phyloP scores from a whole-genome alignment of 2,329 filamentous ascomycete genomes.

The Diaporthe vaccinii region DNA sequence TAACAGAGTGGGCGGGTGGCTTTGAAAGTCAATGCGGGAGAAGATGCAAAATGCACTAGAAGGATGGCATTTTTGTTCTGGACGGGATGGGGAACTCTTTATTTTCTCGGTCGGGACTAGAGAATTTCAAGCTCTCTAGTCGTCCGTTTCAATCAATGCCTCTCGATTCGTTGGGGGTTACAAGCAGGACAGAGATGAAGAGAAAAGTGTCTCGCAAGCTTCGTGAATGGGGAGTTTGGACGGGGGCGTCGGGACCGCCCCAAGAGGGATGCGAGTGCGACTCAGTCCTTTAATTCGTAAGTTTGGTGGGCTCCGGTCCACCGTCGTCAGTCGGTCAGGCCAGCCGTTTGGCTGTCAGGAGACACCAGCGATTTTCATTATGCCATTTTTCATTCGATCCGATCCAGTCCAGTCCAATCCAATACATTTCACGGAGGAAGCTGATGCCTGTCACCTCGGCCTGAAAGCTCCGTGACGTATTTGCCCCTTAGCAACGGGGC shows the following conservation, averaged over 20 bases:
- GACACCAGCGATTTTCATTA: background rate
- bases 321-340: conserved; percentile 8
- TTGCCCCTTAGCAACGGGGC: background rate
- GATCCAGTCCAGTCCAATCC: background rate
- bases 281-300: conserved; percentile 24
- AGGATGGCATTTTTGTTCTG: conserved; percentile 8
- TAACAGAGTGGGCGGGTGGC: conserved; percentile 5
- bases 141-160: conserved; percentile 17
- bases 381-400: background rate
- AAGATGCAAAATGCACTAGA: conserved; percentile 8
- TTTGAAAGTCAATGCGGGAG: conserved; percentile 10
- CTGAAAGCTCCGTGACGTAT: conserved; percentile 21
- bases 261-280: conserved; percentile 14
- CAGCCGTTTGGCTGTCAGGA: background rate
- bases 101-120: background rate
- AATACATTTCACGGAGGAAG: background rate
- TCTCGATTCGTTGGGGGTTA: background rate
- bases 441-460: conserved; percentile 4
- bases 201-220: background rate
- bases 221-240: background rate
- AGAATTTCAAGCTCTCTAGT: background rate
- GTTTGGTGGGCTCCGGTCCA: conserved; percentile 10
- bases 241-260: background rate
- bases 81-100: background rate
- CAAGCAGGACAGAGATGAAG: background rate